These are phyloP conservation scores for Senecio squalidus DNA, from an alignment of 140 eudicot genomes.

Conservation along the genomic window DNA sequence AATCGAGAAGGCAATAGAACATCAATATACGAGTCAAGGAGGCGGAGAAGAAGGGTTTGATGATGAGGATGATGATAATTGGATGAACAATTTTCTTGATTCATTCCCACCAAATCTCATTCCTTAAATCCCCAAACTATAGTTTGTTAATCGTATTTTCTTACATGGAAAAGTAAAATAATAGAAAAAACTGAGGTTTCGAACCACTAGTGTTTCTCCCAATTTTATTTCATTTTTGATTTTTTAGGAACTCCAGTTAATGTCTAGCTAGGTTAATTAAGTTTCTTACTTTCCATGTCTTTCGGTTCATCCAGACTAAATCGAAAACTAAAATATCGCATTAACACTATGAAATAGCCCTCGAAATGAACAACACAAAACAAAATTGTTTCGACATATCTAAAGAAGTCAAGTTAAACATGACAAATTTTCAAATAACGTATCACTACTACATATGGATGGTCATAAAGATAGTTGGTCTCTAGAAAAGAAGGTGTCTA, in stretches of 20 bases:
- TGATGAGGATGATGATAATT: conserved; percentile 45
- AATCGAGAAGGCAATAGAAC: conserved; percentile 42
- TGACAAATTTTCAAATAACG: too few species aligned
- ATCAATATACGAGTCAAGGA: conserved; percentile 37
- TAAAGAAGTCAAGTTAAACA: too few species aligned
- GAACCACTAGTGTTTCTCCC: conserved; percentile 26
- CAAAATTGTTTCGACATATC: too few species aligned
- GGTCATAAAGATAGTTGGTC: too few species aligned
- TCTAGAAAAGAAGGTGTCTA: too few species aligned
- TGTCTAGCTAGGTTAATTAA: background rate
- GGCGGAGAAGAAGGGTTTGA: conserved; percentile 43
- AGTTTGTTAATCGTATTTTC: conserved; percentile 3
- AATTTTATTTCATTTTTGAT: conserved; percentile 12
- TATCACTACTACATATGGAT: too few species aligned
- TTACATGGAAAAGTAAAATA: background rate
- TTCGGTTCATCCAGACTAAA: too few species aligned
- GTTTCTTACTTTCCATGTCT: too few species aligned
- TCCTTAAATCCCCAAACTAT: conserved; percentile 27
- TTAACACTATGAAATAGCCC: too few species aligned
- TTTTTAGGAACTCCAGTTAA: background rate
- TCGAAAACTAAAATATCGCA: too few species aligned
- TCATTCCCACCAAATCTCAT: conserved; percentile 54
- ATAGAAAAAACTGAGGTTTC: conserved; percentile 12
- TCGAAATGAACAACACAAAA: too few species aligned
- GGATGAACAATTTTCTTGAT: conserved; percentile 53